Percentiles rank a stretch among this genome's conserved stretches.
Evolutionary conservation across 176 grass and related monocot species (phyloP).

Genomic region (Poa pratensis): DNA sequence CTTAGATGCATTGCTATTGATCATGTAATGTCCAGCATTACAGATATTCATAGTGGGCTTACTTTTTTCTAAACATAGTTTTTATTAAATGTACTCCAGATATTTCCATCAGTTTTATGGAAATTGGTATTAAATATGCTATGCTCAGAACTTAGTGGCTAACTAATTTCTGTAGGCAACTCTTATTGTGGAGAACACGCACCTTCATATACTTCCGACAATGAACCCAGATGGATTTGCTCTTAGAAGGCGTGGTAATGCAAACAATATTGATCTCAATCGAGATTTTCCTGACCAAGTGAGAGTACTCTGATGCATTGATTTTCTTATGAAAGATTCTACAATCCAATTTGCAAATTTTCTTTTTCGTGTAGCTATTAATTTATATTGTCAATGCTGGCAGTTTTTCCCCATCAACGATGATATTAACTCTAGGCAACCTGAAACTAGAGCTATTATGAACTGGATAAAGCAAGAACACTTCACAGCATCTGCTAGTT

Average conservation of each 20-base stretch:
- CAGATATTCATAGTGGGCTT: not conserved
- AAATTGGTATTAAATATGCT: conserved; percentile 7
- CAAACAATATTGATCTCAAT: conserved; percentile 93
- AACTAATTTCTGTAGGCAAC: conserved; percentile 74
- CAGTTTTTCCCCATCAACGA: conserved; percentile 89
- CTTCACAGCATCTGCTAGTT: conserved; percentile 90
- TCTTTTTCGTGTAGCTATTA: conserved; percentile 37
- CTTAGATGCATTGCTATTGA: not conserved
- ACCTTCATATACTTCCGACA: conserved; percentile 91
- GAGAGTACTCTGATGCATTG: conserved; percentile 30
- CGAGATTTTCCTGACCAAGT: conserved; percentile 98
- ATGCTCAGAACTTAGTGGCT: conserved; percentile 22
- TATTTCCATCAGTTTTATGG: conserved; percentile 44
- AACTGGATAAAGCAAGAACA: conserved; percentile 75
- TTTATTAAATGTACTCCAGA: not conserved
- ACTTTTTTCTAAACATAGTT: not conserved
- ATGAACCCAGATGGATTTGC: conserved; percentile 99
- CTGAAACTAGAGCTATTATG: conserved; percentile 97
- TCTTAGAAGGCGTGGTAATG: conserved; percentile 90
- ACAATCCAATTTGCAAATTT: not conserved
- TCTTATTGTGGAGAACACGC: conserved; percentile 80
- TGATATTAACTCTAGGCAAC: conserved; percentile 65
- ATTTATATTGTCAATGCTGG: conserved; percentile 35
- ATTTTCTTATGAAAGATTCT: conserved; percentile 32
- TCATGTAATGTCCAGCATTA: conserved; percentile 3